A percentile compares a stretch with the other conserved stretches of the same genome.
Evolutionary conservation across 2,329 filamentous ascomycete species (phyloP).

Genomic region (Myriosclerotinia duriaeana): DNA sequence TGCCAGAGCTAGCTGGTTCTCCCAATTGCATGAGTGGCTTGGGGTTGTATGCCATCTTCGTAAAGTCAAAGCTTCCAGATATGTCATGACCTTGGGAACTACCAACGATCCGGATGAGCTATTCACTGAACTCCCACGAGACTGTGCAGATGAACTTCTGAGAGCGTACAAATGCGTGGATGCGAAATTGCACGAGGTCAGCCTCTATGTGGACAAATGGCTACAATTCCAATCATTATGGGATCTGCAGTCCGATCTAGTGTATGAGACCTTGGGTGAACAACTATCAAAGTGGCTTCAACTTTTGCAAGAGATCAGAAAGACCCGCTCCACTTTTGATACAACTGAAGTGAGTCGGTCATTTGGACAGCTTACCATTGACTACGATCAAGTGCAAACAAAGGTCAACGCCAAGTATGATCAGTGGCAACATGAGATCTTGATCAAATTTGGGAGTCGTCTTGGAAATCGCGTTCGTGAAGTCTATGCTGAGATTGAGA

Average conservation of each 20-base stretch:
- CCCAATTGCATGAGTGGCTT: slow-evolving; percentile 90
- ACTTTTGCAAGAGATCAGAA: slow-evolving; percentile 92
- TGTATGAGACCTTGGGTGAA: slow-evolving; percentile 88
- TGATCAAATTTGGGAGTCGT: slow-evolving; percentile 87
- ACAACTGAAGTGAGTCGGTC: slow-evolving; percentile 90
- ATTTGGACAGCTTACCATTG: slow-evolving; percentile 92
- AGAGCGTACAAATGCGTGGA: slow-evolving; percentile 83
- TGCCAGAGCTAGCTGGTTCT: slow-evolving; percentile 89
- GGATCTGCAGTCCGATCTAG: slow-evolving; percentile 94
- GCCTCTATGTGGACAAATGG: slow-evolving; percentile 93
- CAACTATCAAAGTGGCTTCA: slow-evolving; percentile 92
- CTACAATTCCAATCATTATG: slow-evolving; percentile 97
- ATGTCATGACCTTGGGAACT: slow-evolving; percentile 81
- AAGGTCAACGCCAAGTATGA: slow-evolving; percentile 99
- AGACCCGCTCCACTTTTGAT: slow-evolving; percentile 93
- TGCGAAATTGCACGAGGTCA: slow-evolving; percentile 75
- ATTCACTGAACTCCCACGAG: slow-evolving; percentile 81
- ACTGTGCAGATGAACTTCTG: slow-evolving; percentile 76
- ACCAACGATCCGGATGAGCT: slow-evolving; percentile 63
- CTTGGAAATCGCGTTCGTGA: slow-evolving; percentile 90
- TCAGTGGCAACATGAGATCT: slow-evolving; percentile 97
- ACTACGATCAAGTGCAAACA: slow-evolving; percentile 97
- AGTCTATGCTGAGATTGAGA: slow-evolving; percentile 86
- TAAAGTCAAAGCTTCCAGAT: slow-evolving; percentile 91
- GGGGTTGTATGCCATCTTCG: slow-evolving; percentile 88